These are phyloP conservation scores for Punica granatum DNA, from an alignment of 345 rosid species.

Conservation along the genomic window DNA sequence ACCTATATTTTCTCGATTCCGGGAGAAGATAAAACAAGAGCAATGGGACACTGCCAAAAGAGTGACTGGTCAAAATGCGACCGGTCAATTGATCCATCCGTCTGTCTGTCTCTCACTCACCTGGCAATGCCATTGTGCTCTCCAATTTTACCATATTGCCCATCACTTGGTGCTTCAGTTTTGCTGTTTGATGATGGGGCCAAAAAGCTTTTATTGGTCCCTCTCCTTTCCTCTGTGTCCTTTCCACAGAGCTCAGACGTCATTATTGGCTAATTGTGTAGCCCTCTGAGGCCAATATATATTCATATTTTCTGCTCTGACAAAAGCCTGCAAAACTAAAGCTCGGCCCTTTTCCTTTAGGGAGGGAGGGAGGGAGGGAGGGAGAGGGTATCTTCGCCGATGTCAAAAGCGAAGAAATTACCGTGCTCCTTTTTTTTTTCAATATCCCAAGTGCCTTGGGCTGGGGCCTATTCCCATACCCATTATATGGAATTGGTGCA, in stretches of 20 bases:
- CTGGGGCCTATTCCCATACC: neutral
- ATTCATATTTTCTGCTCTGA: neutral
- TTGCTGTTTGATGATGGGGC: too few species aligned
- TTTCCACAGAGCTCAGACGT: neutral
- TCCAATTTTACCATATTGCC: neutral
- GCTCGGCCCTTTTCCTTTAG: slow-evolving; percentile 1
- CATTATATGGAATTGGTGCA: too few species aligned
- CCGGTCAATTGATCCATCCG: slow-evolving; percentile 1
- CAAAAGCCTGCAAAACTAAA: slow-evolving; percentile 1
- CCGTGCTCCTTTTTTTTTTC: neutral
- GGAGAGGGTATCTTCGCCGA: neutral
- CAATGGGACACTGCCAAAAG: neutral
- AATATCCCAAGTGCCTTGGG: neutral
- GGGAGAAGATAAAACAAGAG: neutral
- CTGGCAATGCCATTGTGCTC: neutral
- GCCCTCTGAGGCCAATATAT: neutral
- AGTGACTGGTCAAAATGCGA: neutral
- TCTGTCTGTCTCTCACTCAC: neutral
- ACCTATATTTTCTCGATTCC: too few species aligned
- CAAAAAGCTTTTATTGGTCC: neutral
- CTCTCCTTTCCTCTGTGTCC: neutral
- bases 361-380: too few species aligned
- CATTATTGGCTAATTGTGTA: neutral
- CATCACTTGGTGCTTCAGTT: neutral
- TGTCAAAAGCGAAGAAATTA: neutral